Conservation (phyloP, 306 rosid species). For the Medicago truncatula region MtrunA17r5.0-ANR NC_053044.1:41076501-41077000, state of each 20-base stretch:
- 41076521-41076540: conserved; percentile 72
- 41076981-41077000: conserved; percentile 86
- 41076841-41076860: conserved; percentile 78
- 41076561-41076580: conserved; percentile 71
- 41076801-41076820: conserved; percentile 82
- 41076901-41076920: conserved; percentile 68
- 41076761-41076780: conserved; percentile 87
- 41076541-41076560: conserved; percentile 88
- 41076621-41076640: conserved; percentile 88
- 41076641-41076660: conserved; percentile 84
- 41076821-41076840: conserved; percentile 81
- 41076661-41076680: conserved; percentile 52
- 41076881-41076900: conserved; percentile 75
- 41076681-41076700: conserved; percentile 60
- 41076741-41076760: conserved; percentile 70
- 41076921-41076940: conserved; percentile 47
- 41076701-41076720: conserved; percentile 78
- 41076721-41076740: conserved; percentile 89
- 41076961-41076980: conserved; percentile 86
- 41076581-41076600: conserved; percentile 72
- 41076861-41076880: conserved; percentile 94
- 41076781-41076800: conserved; percentile 89
- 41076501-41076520: conserved; percentile 67
- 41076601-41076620: conserved; percentile 73
- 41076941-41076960: conserved; percentile 83